Evolutionary conservation across 1,139 yeast species (phyloP).

Genomic region (Geotrichum phurueaensis): DNA sequence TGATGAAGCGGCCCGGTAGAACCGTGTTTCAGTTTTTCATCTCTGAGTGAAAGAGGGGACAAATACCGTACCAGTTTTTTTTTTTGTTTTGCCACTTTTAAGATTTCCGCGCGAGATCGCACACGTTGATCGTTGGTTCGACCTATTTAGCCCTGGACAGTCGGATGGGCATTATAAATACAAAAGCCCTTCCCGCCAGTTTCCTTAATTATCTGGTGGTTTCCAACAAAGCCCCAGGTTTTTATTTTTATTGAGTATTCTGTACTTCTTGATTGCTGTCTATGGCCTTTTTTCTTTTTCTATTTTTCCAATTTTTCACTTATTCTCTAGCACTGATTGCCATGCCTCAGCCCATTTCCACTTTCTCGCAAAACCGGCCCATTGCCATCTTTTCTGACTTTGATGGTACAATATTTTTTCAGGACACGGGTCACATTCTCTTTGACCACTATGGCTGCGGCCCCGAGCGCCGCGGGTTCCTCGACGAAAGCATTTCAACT

Average conservation of each 20-base stretch:
- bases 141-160: not conserved
- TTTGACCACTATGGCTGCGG: slow-evolving; percentile 44
- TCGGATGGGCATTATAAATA: not conserved
- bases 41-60: too few relatives aligned
- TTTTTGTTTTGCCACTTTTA: not conserved
- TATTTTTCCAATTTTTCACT: not conserved
- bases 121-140: not conserved
- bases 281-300: not conserved
- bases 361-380: slow-evolving; percentile 21
- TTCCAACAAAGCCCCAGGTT: not conserved
- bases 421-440: slow-evolving; percentile 43
- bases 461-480: slow-evolving; percentile 34
- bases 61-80: not conserved
- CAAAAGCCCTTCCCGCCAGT: not conserved
- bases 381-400: slow-evolving; percentile 40
- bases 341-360: not conserved
- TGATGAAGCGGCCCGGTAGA: slow-evolving; percentile 14
- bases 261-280: too few relatives aligned
- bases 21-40: not conserved
- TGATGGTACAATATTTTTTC: slow-evolving; percentile 43
- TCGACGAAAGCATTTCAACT: slow-evolving; percentile 37
- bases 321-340: not conserved
- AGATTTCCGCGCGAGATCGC: not conserved
- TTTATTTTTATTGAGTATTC: too few relatives aligned
- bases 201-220: not conserved